These are phyloP conservation scores for Chenopodium quinoa DNA, from an alignment of 148 eudicot species.

Conservation along the genomic window DNA sequence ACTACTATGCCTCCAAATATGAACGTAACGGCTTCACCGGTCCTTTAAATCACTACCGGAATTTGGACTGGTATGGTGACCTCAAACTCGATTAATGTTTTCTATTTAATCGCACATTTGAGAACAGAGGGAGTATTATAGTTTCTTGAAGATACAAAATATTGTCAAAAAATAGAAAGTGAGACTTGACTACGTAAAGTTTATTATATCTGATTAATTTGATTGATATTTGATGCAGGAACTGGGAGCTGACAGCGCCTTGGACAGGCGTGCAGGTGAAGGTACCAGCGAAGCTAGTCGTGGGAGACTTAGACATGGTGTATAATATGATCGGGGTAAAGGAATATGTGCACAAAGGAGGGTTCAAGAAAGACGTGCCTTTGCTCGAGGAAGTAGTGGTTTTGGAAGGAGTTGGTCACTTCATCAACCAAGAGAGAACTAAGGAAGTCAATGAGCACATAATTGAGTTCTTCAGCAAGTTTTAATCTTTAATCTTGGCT, in stretches of 20 bases:
- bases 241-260: constrained; percentile 75
- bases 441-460: constrained; percentile 45
- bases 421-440: constrained; percentile 70
- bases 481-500: constrained; percentile 20
- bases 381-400: constrained; percentile 52
- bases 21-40: constrained; percentile 67
- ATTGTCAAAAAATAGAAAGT: too few species aligned
- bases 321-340: constrained; percentile 65
- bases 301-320: constrained; percentile 67
- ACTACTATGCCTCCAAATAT: constrained; percentile 50
- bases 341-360: constrained; percentile 61
- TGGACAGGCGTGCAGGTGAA: constrained; percentile 62
- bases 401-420: constrained; percentile 70
- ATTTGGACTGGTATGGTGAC: constrained; percentile 48
- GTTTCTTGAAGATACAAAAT: too few species aligned
- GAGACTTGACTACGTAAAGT: background rate
- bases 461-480: constrained; percentile 48
- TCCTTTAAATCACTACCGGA: constrained; percentile 63
- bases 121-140: background rate
- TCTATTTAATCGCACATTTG: too few species aligned
- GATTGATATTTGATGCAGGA: constrained; percentile 34
- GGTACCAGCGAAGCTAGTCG: constrained; percentile 57
- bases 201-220: background rate
- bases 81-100: background rate
- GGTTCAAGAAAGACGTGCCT: constrained; percentile 73